Percentiles rank a stretch among this genome's conserved stretches.
phyloP scores from a whole-genome alignment of 495 filamentous ascomycete genomes.

The Lindgomyces ingoldianus region DNA sequence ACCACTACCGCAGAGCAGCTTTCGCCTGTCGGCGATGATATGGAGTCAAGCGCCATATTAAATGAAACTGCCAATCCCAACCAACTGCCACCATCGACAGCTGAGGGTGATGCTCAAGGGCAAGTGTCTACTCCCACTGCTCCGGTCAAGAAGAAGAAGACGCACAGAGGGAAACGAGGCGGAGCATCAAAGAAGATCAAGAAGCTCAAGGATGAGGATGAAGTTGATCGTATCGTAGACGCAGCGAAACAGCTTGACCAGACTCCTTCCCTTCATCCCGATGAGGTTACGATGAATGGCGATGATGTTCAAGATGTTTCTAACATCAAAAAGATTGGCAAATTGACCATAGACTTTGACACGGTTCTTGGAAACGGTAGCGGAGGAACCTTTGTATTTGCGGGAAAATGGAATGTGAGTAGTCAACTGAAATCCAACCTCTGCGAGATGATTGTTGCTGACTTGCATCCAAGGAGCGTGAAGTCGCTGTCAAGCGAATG shows the following conservation, averaged over 20 bases:
- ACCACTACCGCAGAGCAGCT: conserved; percentile 29
- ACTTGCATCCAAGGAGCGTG: conserved; percentile 60
- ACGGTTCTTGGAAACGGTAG: conserved; percentile 47
- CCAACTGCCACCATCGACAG: too few relatives aligned
- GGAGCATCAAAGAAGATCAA: conserved; percentile 66
- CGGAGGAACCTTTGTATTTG: conserved; percentile 48
- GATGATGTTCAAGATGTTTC: conserved; percentile 34
- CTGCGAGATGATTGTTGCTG: background rate
- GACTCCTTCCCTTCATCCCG: conserved; percentile 34
- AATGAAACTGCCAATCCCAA: background rate
- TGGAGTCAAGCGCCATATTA: background rate
- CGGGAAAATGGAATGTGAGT: conserved; percentile 46
- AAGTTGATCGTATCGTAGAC: conserved; percentile 46
- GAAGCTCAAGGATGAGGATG: conserved; percentile 49
- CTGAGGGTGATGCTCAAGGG: background rate
- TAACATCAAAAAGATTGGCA: conserved; percentile 43
- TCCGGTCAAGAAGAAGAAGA: conserved; percentile 67
- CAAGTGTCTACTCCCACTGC: conserved; percentile 41
- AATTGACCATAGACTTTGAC: conserved; percentile 46
- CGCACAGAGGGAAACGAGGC: conserved; percentile 77
- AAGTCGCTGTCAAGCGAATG: conserved; percentile 97
- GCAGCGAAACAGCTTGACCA: conserved; percentile 33
- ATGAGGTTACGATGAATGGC: conserved; percentile 32
- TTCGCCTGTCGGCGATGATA: conserved; percentile 12
- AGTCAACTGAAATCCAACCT: background rate